Base-by-base conservation (phyloP, 345 rosid genomes). In the Populus ilicifolia region DNA sequence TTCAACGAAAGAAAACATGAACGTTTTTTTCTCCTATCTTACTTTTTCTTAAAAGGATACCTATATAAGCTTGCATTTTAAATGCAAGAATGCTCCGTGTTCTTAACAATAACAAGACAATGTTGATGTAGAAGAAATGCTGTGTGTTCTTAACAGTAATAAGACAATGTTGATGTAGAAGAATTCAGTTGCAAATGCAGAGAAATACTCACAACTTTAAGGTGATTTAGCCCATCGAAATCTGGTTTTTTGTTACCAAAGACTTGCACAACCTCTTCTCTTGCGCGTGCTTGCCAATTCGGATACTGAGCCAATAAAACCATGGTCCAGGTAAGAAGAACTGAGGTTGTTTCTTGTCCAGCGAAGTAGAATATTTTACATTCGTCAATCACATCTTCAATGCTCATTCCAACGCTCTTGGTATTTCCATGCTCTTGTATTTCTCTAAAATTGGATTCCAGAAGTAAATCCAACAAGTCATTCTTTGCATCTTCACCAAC, bases 401-500 rank as follows among this genome's bases (percentile, higher is more conserved):
- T 77, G n/a, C 83, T 86, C 83, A 89, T 78, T 67, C 88, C 86
- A 0, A 38, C 66, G 25, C 5, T 69, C 54, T 71, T 69, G 5
- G 71, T 56, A 5, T 56, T 70, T 35, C 74, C 67, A 30, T 75
- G 61, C 25, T 84, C 84, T 52, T 80, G 80, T 52, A 85, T 82
- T 69, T 86, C 86, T 61, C 27, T 71, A 21, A 75, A 63, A 74
- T 80, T 89, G 3, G 90, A 85, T 63, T 81, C 86, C 59, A 87
- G 76, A 43, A 89, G 68, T 74, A 87, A 21, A 38, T 89, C 90
- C 74, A 89, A 39, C 59, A 89, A 77, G 76, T 89, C 89, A 66
- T 85, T 66, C 3, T 67, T 81, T 0, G 35, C 66, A 11, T 61
- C 78, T 76, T 85, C 84, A 16, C 90, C 85, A 3, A 69, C 75